Evolutionary conservation across 306 rosid genomes (phyloP).

Genomic region (Cicer cuneatum): DNA sequence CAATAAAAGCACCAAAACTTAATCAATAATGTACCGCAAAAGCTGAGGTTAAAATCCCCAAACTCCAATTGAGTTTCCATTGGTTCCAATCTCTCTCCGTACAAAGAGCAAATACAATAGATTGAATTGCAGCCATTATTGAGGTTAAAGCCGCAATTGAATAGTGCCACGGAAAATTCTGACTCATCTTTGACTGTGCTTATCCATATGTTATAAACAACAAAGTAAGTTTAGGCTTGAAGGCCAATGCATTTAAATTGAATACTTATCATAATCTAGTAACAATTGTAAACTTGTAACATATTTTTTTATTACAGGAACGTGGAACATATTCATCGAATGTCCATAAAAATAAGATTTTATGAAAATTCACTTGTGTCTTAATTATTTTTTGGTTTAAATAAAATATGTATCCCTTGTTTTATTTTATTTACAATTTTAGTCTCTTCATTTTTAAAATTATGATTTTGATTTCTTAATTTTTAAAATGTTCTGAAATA

Average conservation of each 20-base stretch:
- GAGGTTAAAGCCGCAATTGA: slow-evolving; percentile 52
- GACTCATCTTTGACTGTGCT: slow-evolving; percentile 55
- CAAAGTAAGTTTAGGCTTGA: neutral
- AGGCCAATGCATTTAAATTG: no score
- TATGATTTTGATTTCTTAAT: no score
- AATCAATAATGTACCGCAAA: slow-evolving; percentile 33
- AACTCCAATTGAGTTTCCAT: slow-evolving; percentile 48
- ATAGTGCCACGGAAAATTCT: slow-evolving; percentile 51
- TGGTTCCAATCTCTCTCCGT: slow-evolving; percentile 42
- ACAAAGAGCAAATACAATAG: slow-evolving; percentile 33
- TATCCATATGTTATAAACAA: neutral
- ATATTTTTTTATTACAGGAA: no score
- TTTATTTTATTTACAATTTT: no score
- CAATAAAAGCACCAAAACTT: slow-evolving; percentile 1
- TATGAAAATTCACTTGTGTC: no score
- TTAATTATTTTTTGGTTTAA: no score
- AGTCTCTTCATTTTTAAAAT: no score
- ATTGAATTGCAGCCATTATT: slow-evolving; percentile 18
- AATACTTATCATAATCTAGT: no score
- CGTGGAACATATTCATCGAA: no score
- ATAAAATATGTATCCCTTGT: no score
- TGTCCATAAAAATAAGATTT: no score
- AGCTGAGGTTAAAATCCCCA: slow-evolving; percentile 39
- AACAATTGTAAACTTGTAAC: neutral
- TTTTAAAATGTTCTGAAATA: no score